A percentile compares a stretch with the other conserved stretches of the same genome.
Conservation (phyloP, 805 yeast genomes). For the Wickerhamiella allomyrinae region DNA sequence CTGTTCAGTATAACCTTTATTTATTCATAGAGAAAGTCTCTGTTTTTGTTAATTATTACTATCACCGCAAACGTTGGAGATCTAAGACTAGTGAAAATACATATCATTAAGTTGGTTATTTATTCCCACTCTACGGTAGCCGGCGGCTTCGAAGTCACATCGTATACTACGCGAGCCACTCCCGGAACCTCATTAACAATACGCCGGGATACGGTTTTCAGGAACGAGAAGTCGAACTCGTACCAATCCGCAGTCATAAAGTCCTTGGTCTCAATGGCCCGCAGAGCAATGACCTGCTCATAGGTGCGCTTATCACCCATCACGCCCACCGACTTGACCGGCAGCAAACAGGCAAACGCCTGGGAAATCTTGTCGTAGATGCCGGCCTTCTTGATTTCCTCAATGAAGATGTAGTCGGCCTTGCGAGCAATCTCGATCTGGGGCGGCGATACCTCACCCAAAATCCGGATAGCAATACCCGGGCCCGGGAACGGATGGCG, state of each 20-base stretch:
- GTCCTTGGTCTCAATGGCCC: slow-evolving; percentile 95
- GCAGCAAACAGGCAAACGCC: slow-evolving; percentile 93
- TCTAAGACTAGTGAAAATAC: background rate
- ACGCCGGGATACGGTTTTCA: slow-evolving; percentile 86
- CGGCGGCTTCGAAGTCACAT: slow-evolving; percentile 97
- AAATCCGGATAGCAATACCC: slow-evolving; percentile 95
- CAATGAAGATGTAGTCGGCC: slow-evolving; percentile 92
- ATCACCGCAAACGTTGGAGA: background rate
- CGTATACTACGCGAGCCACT: slow-evolving; percentile 97
- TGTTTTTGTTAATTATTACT: background rate
- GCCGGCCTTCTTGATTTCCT: slow-evolving; percentile 89
- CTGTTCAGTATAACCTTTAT: background rate
- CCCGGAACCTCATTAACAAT: slow-evolving; percentile 98
- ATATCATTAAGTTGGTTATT: too few species aligned
- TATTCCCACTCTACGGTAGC: slow-evolving; percentile 99
- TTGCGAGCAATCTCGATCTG: slow-evolving; percentile 96
- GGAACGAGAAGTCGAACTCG: slow-evolving; percentile 79
- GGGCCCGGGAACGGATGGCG: slow-evolving; percentile 99
- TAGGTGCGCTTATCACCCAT: slow-evolving; percentile 99
- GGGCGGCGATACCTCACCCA: slow-evolving; percentile 88
- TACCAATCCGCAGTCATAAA: slow-evolving; percentile 99
- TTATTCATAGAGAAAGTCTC: background rate
- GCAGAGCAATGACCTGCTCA: slow-evolving; percentile 96
- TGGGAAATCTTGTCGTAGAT: slow-evolving; percentile 86
- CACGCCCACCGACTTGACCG: slow-evolving; percentile 97